Evolutionary conservation across 2,329 filamentous ascomycete genomes (phyloP).

Genomic region (Colletotrichum australisinense): DNA sequence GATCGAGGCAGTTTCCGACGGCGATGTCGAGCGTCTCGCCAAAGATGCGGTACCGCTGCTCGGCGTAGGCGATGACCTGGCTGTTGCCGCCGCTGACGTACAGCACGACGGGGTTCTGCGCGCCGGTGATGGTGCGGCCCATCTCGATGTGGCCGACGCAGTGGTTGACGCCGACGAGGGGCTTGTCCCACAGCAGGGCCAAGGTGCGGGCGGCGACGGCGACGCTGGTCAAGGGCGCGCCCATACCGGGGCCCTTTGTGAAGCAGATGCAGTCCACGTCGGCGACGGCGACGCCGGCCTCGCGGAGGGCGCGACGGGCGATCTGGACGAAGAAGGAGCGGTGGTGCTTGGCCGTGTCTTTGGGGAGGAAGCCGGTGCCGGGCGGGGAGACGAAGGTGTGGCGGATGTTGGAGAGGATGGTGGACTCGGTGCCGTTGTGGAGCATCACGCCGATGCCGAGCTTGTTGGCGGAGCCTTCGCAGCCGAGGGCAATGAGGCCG

Average conservation of each 20-base stretch:
- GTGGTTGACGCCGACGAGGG: constrained; percentile 96
- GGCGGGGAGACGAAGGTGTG: constrained; percentile 94
- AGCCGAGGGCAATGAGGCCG: constrained; percentile 65
- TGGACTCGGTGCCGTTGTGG: constrained; percentile 71
- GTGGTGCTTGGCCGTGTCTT: constrained; percentile 95
- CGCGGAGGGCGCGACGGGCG: constrained; percentile 81
- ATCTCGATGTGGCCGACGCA: constrained; percentile 99
- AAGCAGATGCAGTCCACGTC: constrained; percentile 95
- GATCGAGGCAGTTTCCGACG: constrained; percentile 96
- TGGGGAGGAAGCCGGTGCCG: constrained; percentile 93
- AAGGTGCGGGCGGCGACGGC: constrained; percentile 88
- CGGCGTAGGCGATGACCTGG: constrained; percentile 96
- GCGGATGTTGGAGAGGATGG: constrained; percentile 91
- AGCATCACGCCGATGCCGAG: constrained; percentile 92
- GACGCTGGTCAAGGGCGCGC: constrained; percentile 87
- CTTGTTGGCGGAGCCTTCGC: constrained; percentile 97
- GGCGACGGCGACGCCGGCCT: constrained; percentile 69
- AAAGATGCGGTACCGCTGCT: constrained; percentile 96
- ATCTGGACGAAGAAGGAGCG: constrained; percentile 84
- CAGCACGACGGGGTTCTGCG: constrained; percentile 90
- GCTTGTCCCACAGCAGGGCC: constrained; percentile 84
- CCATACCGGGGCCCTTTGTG: constrained; percentile 96
- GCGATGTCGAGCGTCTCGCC: constrained; percentile 98
- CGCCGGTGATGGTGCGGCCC: constrained; percentile 92
- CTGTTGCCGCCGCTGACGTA: constrained; percentile 98